Conservation (phyloP, 805 yeast genomes). For the Candida ficus region DNA sequence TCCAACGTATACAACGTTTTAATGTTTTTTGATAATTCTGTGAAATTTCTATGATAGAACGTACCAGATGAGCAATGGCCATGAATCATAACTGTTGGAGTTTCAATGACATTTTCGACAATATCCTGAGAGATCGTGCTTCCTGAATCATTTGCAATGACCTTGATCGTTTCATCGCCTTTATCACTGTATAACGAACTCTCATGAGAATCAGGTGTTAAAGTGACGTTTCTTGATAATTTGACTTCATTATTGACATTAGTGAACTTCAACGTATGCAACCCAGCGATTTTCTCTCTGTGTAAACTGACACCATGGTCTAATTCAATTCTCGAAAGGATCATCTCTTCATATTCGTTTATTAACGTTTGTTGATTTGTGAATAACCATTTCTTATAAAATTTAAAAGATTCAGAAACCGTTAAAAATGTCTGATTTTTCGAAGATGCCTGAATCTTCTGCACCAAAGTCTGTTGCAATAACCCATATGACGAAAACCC, state of each 20-base stretch:
- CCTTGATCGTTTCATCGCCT: background rate
- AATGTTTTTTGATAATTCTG: slow-evolving; percentile 38
- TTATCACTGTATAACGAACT: slow-evolving; percentile 3
- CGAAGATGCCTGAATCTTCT: slow-evolving; percentile 5
- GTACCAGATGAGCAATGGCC: slow-evolving; percentile 94
- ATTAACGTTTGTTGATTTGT: slow-evolving; percentile 11
- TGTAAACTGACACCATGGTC: slow-evolving; percentile 9
- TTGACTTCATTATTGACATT: too few species aligned
- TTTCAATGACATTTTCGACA: too few species aligned
- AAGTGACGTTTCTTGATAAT: too few species aligned
- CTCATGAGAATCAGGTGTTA: too few species aligned
- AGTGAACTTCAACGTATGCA: slow-evolving; percentile 23
- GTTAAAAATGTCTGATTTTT: slow-evolving; percentile 3
- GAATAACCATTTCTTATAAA: slow-evolving; percentile 18
- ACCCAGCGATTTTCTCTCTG: slow-evolving; percentile 12
- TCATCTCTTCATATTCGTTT: slow-evolving; percentile 15
- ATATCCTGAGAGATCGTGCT: too few species aligned
- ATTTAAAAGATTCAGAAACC: slow-evolving; percentile 5
- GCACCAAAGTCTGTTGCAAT: slow-evolving; percentile 7
- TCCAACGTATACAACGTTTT: slow-evolving; percentile 67
- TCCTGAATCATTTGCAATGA: too few species aligned
- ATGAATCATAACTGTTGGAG: slow-evolving; percentile 60
- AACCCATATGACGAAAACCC: slow-evolving; percentile 5
- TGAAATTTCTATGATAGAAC: slow-evolving; percentile 69
- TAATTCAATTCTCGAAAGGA: slow-evolving; percentile 10